Percentiles rank a stretch among this genome's conserved stretches.
These are phyloP conservation scores for Lactifluus echinatus DNA, from an alignment of 768 basidiomycete species.

Conservation along the genomic window DNA sequence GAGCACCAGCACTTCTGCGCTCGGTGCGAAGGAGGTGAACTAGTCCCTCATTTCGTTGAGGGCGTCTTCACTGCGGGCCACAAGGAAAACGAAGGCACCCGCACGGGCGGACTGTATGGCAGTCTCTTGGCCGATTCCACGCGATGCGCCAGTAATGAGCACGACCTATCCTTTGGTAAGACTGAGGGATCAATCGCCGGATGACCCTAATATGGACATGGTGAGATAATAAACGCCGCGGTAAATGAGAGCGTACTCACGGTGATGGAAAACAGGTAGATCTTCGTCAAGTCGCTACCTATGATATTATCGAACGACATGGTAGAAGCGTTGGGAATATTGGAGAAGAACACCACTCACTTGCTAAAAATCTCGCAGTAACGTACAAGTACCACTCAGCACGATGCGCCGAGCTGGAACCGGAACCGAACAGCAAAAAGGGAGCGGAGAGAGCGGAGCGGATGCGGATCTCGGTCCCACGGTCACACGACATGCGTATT, in stretches of 20 bases:
- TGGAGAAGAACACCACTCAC: too few species aligned
- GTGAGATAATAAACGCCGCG: slow-evolving; percentile 6
- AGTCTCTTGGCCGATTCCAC: slow-evolving; percentile 8
- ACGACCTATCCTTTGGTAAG: background rate
- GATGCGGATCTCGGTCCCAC: too few species aligned
- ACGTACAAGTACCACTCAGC: too few species aligned
- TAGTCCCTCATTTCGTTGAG: background rate
- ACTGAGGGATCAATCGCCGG: background rate
- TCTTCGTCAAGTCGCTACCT: slow-evolving; percentile 7
- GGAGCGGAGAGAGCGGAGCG: too few species aligned
- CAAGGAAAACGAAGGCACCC: background rate
- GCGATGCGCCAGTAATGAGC: slow-evolving; percentile 9
- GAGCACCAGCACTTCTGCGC: background rate
- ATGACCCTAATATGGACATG: too few species aligned
- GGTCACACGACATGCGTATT: too few species aligned
- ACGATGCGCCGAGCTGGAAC: too few species aligned
- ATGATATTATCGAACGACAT: background rate
- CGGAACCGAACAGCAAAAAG: too few species aligned
- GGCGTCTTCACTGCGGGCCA: background rate
- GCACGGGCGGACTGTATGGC: background rate
- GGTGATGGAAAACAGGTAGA: slow-evolving; percentile 2
- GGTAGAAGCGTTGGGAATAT: background rate
- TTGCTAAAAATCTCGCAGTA: too few species aligned
- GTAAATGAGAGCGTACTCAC: background rate
- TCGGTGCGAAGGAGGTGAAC: background rate